Evolutionary conservation across 116 monocot genomes (phyloP), one percentile per base, ranked within the genome.

Genomic region (Phalaenopsis hybrid): DNA sequence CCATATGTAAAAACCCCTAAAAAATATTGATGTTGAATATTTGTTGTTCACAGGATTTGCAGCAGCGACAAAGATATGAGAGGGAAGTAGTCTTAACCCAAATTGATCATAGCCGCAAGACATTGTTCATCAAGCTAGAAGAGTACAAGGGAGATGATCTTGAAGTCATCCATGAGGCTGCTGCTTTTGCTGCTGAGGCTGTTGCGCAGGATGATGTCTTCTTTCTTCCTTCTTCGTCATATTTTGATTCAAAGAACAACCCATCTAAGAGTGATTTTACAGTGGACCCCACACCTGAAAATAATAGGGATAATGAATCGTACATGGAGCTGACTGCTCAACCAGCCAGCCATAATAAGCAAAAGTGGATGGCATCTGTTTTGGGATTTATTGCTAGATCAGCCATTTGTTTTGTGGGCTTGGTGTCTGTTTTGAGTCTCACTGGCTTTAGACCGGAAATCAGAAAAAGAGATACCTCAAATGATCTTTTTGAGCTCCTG

Each of bases 11-110:
- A 37, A 37, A 37, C 37, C 37, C 37, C 37, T 37, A 37, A 25
- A 67, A 28, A 67, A 67, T 23, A 72, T 37, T 72, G 15, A 33
- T 72, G 37, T 0, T 17, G 37, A 15, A 34, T 6, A 13, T 37
- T 7, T 21, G 10, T 46, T 46, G 25, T 82, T 44, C 49, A 5
- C 83, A 94, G 94, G 84, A 44, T 85, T 79, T 95, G 80, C 89
- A 92, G 48, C 92, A 89, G 51, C 95, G 92, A 74, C 95, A 95
- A 83, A 89, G 85, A 81, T 89, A 92, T 68, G 89, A 95, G 79
- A 90, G 95, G 75, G 91, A 95, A 80, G 79, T 85, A 23, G 84
- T 80, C 20, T 86, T 94, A 18, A 70, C 79, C 81, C 88, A 94
- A 84, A 92, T 94, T 58, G 89, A 89, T 81, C 81, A 87, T 15